Conservation (phyloP, 2,329 filamentous ascomycete species). For the Didymella arachidicola region DNA sequence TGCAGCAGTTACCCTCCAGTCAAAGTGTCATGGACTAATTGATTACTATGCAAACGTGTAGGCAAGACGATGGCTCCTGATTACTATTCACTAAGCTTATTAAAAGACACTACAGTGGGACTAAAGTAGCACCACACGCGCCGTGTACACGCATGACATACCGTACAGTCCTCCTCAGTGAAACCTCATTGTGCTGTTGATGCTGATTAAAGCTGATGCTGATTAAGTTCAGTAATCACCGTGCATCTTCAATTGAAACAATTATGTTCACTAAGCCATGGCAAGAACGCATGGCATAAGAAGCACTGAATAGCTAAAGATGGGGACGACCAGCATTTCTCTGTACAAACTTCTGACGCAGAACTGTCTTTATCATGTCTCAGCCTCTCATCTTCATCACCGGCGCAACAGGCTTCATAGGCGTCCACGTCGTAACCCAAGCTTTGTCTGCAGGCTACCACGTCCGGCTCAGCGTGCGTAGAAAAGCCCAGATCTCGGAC, state of each 20-base stretch:
- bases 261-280: background rate
- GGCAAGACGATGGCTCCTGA: background rate
- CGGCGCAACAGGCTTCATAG: constrained; percentile 41
- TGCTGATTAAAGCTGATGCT: background rate
- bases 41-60: constrained; percentile 1
- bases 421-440: constrained; percentile 32
- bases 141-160: background rate
- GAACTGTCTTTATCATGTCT: constrained; percentile 6
- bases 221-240: background rate
- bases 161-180: background rate
- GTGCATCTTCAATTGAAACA: background rate
- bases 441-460: constrained; percentile 35
- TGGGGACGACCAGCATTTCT: background rate
- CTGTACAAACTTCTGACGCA: background rate
- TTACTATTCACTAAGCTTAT: constrained; percentile 7
- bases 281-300: background rate
- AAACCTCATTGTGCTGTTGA: background rate
- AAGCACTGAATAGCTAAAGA: background rate
- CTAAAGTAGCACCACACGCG: background rate
- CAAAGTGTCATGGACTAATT: constrained; percentile 1
- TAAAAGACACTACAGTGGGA: background rate
- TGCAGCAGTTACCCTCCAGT: background rate
- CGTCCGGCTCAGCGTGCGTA: constrained; percentile 38
- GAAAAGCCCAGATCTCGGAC: constrained; percentile 21
- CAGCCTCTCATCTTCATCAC: constrained; percentile 39